phyloP scores from a whole-genome alignment of 345 rosid genomes.

The Limnanthes douglasii region DNA sequence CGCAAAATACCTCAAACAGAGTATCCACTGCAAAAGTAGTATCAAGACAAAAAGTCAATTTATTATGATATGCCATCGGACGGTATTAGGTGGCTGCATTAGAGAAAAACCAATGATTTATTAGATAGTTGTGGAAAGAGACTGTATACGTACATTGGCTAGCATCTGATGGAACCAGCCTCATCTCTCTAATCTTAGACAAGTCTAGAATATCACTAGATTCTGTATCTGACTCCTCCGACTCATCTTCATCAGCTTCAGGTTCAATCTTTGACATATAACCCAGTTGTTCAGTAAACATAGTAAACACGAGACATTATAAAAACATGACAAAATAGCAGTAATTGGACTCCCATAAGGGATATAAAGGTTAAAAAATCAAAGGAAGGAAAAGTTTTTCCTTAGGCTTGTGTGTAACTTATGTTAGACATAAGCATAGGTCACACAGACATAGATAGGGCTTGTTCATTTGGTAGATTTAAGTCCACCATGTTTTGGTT shows the following conservation, averaged over 20 bases:
- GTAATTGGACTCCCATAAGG: no score
- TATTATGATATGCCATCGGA: no score
- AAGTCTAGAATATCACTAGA: slow-evolving; percentile 32
- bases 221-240: slow-evolving; percentile 54
- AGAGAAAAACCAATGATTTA: slow-evolving; percentile 3
- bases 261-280: slow-evolving; percentile 46
- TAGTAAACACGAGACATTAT: neutral
- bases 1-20: slow-evolving; percentile 68
- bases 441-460: no score
- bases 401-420: no score
- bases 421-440: no score
- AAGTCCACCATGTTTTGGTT: no score
- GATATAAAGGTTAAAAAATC: no score
- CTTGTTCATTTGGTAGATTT: no score
- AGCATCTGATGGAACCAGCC: slow-evolving; percentile 86
- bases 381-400: no score
- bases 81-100: neutral
- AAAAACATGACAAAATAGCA: no score
- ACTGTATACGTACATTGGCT: slow-evolving; percentile 32
- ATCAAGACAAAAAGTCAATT: slow-evolving; percentile 2
- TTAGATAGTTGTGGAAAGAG: neutral
- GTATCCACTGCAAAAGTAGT: slow-evolving; percentile 50
- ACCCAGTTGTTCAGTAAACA: neutral
- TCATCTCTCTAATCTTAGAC: slow-evolving; percentile 69
- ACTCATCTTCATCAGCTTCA: slow-evolving; percentile 40